A percentile compares a stretch with the other conserved stretches of the same genome.
Evolutionary conservation across 2,329 filamentous ascomycete genomes (phyloP).

Genomic region (Neonectria sp.): DNA sequence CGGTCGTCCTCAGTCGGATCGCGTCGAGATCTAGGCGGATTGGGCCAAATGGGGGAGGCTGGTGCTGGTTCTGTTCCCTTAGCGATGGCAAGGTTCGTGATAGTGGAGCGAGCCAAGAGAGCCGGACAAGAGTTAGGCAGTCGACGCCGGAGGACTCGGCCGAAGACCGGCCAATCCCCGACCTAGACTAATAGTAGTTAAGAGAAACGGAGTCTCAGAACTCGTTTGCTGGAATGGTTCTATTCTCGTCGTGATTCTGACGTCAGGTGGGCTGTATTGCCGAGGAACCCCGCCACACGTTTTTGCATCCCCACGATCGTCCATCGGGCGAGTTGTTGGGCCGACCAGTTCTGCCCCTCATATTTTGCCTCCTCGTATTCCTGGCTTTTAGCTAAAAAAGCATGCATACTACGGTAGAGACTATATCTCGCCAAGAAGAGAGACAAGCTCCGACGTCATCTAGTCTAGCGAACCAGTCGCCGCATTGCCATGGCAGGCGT

Average conservation of each 20-base stretch:
- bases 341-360: not conserved
- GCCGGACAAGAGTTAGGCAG: not conserved
- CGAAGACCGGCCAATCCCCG: not conserved
- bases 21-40: not conserved
- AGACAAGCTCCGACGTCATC: not conserved
- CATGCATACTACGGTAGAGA: not conserved
- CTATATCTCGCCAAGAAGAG: not conserved
- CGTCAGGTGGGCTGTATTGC: conserved; percentile 1
- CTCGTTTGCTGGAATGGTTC: not conserved
- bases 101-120: not conserved
- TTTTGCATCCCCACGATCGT: not conserved
- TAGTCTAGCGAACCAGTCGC: not conserved
- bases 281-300: not conserved
- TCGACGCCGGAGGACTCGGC: not conserved
- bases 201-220: not conserved
- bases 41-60: not conserved
- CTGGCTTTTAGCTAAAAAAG: not conserved
- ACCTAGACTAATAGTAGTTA: not conserved
- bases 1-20: not conserved
- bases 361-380: not conserved
- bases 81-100: not conserved
- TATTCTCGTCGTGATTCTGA: conserved; percentile 9
- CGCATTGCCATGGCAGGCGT: not conserved
- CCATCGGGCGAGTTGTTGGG: not conserved
- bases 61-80: not conserved